A percentile compares a stretch with the other conserved stretches of the same genome.
These are phyloP conservation scores for Starmerella cellae DNA, from an alignment of 805 yeast genomes.

Conservation along the genomic window DNA sequence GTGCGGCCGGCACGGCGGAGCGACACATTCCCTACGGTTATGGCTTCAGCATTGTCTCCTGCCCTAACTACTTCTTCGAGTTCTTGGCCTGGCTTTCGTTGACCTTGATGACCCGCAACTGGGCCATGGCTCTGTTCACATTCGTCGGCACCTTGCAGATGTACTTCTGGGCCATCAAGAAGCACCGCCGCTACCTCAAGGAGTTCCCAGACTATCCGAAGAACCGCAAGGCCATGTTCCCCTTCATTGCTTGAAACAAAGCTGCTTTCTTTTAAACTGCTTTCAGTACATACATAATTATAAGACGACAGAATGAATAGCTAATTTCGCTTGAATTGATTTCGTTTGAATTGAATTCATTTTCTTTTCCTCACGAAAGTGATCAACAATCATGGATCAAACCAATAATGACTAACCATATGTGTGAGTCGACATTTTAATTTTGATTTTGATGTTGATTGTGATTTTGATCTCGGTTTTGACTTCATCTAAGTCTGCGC, in stretches of 20 bases:
- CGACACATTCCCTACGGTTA: conserved; percentile 72
- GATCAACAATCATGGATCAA: too few relatives aligned
- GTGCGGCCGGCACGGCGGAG: conserved; percentile 43
- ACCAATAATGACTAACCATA: too few relatives aligned
- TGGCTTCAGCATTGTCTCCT: conserved; percentile 66
- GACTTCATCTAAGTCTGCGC: too few relatives aligned
- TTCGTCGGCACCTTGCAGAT: conserved; percentile 65
- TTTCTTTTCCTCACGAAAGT: too few relatives aligned
- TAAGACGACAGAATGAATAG: too few relatives aligned
- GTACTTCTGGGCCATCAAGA: conserved; percentile 85
- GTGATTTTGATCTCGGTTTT: too few relatives aligned
- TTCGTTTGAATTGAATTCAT: too few relatives aligned
- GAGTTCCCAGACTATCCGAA: conserved; percentile 73
- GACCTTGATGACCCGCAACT: conserved; percentile 60
- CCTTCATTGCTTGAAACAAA: conserved; percentile 47
- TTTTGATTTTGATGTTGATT: too few relatives aligned
- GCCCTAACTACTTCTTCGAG: conserved; percentile 92
- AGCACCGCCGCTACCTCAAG: conserved; percentile 53
- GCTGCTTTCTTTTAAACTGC: too few relatives aligned
- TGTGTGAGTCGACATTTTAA: too few relatives aligned
- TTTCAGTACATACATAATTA: too few relatives aligned
- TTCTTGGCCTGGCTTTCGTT: conserved; percentile 58
- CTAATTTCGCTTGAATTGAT: too few relatives aligned
- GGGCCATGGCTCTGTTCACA: conserved; percentile 62
- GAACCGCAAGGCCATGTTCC: conserved; percentile 65